Evolutionary conservation across 179 eudicot species (phyloP), one percentile per base, ranked within the genome.

Genomic region (Silene coronaria): DNA sequence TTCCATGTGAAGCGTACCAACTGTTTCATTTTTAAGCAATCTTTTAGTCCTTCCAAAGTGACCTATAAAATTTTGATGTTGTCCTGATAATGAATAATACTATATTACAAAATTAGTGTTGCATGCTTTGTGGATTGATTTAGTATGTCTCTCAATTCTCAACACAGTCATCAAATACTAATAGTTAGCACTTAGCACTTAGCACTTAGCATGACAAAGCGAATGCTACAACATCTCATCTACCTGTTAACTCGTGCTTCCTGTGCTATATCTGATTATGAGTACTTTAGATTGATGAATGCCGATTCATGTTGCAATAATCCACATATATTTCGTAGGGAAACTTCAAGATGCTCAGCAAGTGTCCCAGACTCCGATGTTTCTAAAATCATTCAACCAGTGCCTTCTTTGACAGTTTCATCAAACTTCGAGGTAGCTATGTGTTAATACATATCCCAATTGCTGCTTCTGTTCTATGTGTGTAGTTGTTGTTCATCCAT

Each of bases 381-480:
- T 78, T 80, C 85, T 51, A 87, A 80, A 79, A 82, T 36, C 76
- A 75, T 79, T 82, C 88, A 77, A 67, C 71, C 76, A 28, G 77
- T 84, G 21, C 76, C 89, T 72, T 80, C 88, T 72, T 80, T 89
- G 55, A 85, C 84, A 57, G 92, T 90, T 65, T 90, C 96, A 36
- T 90, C 96, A 34, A 90, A 90, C 71, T 90, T 90, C 66, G 96
- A 90, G 96, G 96, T 82, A 82, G 23, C 45, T 27, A n/a, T 8
- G 48, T 57, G 27, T 70, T 61, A 51, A 36, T 57, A 36, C 19
- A 13, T 71, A 14, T 28, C 13, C 62, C 74, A 71, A 4, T 51
- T 63, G 23, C 57, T 14, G 21, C 13, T 28, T 62, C 58, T 27
- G 27, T 68, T 61, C 28, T 7, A 34, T 2, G 32, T 61, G 9